phyloP scores from a whole-genome alignment of 2,329 filamentous ascomycete genomes.

The Chaetothyriales sp. region DNA sequence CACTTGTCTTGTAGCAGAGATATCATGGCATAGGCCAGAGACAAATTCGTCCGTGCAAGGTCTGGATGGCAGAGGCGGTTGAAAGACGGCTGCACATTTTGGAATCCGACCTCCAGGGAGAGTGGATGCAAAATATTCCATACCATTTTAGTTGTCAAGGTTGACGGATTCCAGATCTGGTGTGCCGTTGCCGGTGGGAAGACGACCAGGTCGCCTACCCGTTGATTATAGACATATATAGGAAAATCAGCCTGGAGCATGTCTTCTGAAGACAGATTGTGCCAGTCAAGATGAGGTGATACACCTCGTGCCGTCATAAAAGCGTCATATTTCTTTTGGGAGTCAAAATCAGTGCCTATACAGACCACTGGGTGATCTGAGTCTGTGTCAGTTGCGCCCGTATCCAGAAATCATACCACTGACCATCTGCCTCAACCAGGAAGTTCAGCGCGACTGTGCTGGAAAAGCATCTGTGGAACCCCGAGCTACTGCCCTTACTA shows the following conservation, averaged over 20 bases:
- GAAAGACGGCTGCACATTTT: constrained; percentile 25
- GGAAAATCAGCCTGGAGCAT: constrained; percentile 24
- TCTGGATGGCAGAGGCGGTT: constrained; percentile 25
- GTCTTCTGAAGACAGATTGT: constrained; percentile 21
- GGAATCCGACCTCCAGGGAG: constrained; percentile 23
- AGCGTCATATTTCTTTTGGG: constrained; percentile 23
- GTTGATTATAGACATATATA: constrained; percentile 24
- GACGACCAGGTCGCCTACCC: constrained; percentile 24
- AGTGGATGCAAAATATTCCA: constrained; percentile 27
- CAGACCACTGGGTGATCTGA: constrained; percentile 20
- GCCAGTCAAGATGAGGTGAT: constrained; percentile 25
- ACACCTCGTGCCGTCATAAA: constrained; percentile 24
- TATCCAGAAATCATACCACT: neutral
- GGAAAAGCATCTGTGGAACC: constrained; percentile 27
- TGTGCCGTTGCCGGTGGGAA: constrained; percentile 26
- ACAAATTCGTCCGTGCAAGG: constrained; percentile 21
- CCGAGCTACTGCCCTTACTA: constrained; percentile 22
- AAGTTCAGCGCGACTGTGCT: constrained; percentile 26
- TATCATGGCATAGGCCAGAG: constrained; percentile 22
- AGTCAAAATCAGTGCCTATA: constrained; percentile 25
- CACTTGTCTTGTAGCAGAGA: constrained; percentile 19
- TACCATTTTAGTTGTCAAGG: constrained; percentile 24
- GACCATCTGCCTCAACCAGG: constrained; percentile 23
- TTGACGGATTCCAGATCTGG: constrained; percentile 25
- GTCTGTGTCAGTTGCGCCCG: neutral